phyloP scores from a whole-genome alignment of 129 eudicot species.

The sunflower (Helianthus annuus) region HanXRQr2.0-SUNRISE NC_035439.2:118036561-118037060 shows the following conservation, averaged over 20 bases:
- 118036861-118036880: slow-evolving; percentile 90
- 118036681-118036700: background rate
- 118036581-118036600: too few species aligned
- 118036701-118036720: background rate
- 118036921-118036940: background rate
- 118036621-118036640: too few species aligned
- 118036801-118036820: slow-evolving; percentile 16
- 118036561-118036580: too few species aligned
- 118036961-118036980: slow-evolving; percentile 44
- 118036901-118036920: background rate
- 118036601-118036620: too few species aligned
- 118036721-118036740: background rate
- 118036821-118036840: slow-evolving; percentile 35
- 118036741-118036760: background rate
- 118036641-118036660: too few species aligned
- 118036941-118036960: background rate
- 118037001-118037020: slow-evolving; percentile 92
- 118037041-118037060: slow-evolving; percentile 93
- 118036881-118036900: slow-evolving; percentile 83
- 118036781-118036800: background rate
- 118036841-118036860: slow-evolving; percentile 61
- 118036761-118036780: background rate
- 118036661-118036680: background rate
- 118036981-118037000: slow-evolving; percentile 89
- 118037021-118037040: slow-evolving; percentile 86